Conservation (phyloP, 768 basidiomycete species). For the Suillus weaverae region DNA sequence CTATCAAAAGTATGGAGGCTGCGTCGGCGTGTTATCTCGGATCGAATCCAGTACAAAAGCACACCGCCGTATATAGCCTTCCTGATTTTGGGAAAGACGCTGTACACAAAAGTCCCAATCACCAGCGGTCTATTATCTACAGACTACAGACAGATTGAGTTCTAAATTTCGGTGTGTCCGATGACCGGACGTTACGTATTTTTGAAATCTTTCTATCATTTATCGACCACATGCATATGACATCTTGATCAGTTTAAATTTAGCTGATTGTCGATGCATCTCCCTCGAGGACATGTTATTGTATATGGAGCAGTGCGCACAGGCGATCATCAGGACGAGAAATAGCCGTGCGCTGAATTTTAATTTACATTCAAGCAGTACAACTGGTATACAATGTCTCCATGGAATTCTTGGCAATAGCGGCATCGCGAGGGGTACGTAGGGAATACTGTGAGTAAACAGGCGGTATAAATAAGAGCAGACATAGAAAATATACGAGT, state of each 20-base stretch:
- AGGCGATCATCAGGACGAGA: not conserved
- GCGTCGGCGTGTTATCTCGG: not conserved
- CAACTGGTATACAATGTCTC: conserved; percentile 1
- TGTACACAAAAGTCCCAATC: not conserved
- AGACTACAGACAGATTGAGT: not conserved
- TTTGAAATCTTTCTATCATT: not conserved
- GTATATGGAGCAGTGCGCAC: not conserved
- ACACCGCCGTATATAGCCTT: not conserved
- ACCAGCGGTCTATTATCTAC: not conserved
- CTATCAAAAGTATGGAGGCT: not conserved
- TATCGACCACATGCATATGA: not conserved
- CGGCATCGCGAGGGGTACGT: not conserved
- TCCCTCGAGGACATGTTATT: not conserved
- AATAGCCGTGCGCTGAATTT: not conserved
- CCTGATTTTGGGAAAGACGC: not conserved
- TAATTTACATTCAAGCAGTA: not conserved
- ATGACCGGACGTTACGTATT: not conserved
- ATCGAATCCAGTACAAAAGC: not conserved
- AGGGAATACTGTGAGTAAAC: not conserved
- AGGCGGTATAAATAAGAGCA: conserved; percentile 1
- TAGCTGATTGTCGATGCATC: not conserved
- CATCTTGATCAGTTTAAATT: no score
- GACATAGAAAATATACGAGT: not conserved
- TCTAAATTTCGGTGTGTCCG: not conserved
- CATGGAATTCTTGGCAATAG: not conserved